Conservation (phyloP, 306 rosid species). For the Canavalia ensiformis region DNA sequence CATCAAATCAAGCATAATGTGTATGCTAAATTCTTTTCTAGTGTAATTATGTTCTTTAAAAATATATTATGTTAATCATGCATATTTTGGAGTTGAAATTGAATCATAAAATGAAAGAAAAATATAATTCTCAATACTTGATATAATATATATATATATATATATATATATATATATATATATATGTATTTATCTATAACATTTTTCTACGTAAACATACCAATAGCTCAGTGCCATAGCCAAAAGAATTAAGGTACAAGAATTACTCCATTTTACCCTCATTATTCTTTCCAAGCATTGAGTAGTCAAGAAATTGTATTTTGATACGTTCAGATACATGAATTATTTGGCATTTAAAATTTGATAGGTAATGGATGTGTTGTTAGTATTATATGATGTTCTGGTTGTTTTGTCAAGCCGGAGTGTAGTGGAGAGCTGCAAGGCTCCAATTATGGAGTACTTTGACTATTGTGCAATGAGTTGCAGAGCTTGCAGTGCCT, state of each 20-base stretch:
- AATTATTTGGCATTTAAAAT: slow-evolving; percentile 31
- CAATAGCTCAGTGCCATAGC: slow-evolving; percentile 30
- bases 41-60: neutral
- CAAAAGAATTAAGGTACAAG: slow-evolving; percentile 27
- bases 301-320: neutral
- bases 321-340: neutral
- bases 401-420: slow-evolving; percentile 42
- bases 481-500: slow-evolving; percentile 76
- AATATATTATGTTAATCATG: neutral
- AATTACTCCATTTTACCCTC: slow-evolving; percentile 1
- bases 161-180: slow-evolving; percentile 23
- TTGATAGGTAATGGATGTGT: slow-evolving; percentile 54
- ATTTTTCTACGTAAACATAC: slow-evolving; percentile 41
- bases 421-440: slow-evolving; percentile 50
- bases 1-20: neutral
- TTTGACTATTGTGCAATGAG: slow-evolving; percentile 53
- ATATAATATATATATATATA: neutral
- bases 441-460: neutral
- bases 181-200: neutral
- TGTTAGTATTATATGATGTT: slow-evolving; percentile 21
- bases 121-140: slow-evolving; percentile 24
- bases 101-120: slow-evolving; percentile 33
- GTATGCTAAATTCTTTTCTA: neutral
- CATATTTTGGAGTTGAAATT: no score
- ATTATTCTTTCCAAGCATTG: slow-evolving; percentile 16